Base-by-base conservation (phyloP, 257 asterid genomes). In the Henckelia pumila region DNA sequence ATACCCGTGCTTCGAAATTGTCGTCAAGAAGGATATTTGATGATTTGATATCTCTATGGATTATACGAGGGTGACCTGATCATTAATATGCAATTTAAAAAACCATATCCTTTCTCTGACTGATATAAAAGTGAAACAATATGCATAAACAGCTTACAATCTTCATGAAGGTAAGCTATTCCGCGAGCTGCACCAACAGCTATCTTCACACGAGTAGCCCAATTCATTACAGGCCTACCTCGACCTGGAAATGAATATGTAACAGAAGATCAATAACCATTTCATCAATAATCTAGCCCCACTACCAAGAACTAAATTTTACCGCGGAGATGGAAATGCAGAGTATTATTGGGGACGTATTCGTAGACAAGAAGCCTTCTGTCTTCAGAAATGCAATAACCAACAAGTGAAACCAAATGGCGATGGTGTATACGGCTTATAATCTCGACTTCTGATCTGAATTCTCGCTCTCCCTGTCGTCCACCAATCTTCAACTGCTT, bases 361-460 rank as follows among this genome's bases (percentile, higher is more conserved):
- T 94, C 97, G 77, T 84, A 91, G 33, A 94, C 79, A 44, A 80
- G 85, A 40, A 83, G 73, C 80, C 85, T 80, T 57, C 71, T 80
- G 28, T 63, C 40, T 52, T 83, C 81, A 47, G 80, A 83, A 58
- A 80, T 83, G 78, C 88, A 83, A 65, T 80, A 83, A 49, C 88
- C 88, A 57, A 83, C 85, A 11, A 83, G 81, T 49, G 88, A 75
- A 47, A 83, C 88, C 74, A 83, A 80, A 85, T 94, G 97, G 37
- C 97, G 92, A 75, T 94, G 99, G 79, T 94, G 97, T 80, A 94
- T 69, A 35, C 99, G 96, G 52, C 96, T 77, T 61, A 94, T 91
- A 63, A 82, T 94, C 83, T 94, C 99, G 6, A 83, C 88, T 78
- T 83, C 88, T 65, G 86, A 80, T 76, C 76, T 77, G 64, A 83